These are phyloP conservation scores for Aureobasidium sp. DNA, from an alignment of 2,329 filamentous ascomycete genomes.

Conservation along the genomic window DNA sequence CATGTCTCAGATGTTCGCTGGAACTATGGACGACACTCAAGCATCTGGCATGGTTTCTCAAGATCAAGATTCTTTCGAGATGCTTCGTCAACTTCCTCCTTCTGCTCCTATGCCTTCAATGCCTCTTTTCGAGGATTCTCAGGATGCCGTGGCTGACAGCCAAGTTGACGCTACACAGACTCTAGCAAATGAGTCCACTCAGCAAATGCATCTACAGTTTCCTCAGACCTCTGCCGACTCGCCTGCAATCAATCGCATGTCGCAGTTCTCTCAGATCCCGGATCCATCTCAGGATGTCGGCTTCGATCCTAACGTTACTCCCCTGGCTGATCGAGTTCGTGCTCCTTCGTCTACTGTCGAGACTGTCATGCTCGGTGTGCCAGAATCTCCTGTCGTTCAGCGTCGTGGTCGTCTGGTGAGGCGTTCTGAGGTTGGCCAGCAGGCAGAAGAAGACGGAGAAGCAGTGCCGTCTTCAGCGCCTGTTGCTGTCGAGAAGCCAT, in stretches of 20 bases:
- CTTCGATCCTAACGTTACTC: constrained; percentile 58
- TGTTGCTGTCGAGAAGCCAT: constrained; percentile 18
- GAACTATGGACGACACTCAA: constrained; percentile 61
- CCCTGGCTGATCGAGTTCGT: constrained; percentile 37
- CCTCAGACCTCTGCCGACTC: constrained; percentile 22
- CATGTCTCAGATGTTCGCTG: constrained; percentile 83
- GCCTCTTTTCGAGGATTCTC: constrained; percentile 27
- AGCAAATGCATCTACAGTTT: constrained; percentile 31
- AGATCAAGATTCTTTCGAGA: constrained; percentile 40
- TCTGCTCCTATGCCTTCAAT: constrained; percentile 24
- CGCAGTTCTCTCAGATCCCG: constrained; percentile 60
- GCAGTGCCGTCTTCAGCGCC: constrained; percentile 20
- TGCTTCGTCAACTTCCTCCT: constrained; percentile 27
- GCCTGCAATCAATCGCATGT: constrained; percentile 28
- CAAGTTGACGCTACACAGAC: constrained; percentile 9
- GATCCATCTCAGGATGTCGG: constrained; percentile 77
- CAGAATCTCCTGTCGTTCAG: constrained; percentile 58
- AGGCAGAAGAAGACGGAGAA: constrained; percentile 40
- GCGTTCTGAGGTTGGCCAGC: constrained; percentile 34
- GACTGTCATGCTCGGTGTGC: constrained; percentile 52
- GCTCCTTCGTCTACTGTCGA: constrained; percentile 59
- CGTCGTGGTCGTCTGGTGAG: constrained; percentile 43
- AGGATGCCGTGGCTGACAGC: constrained; percentile 25
- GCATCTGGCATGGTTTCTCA: constrained; percentile 18
- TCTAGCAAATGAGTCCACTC: constrained; percentile 20